Evolutionary conservation across 257 asterid species (phyloP), one percentile per base, ranked within the genome.

Genomic region (Salvia miltiorrhiza): DNA sequence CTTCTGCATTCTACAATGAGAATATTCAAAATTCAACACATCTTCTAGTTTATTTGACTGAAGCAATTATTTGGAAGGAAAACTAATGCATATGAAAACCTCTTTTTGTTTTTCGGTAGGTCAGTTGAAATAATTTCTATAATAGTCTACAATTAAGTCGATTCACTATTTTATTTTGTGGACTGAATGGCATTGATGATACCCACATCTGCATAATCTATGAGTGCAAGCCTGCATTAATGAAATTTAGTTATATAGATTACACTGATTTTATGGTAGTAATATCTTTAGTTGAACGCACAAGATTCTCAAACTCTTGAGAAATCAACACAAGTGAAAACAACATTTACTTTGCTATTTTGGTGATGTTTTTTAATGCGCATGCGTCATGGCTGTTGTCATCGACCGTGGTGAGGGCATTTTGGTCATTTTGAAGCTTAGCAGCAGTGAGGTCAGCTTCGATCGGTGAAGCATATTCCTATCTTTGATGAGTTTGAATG

Each of bases 111-210:
- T 28, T n/a, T n/a, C n/a, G n/a, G n/a, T n/a, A n/a, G 47, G 30
- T 14, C 1, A 12, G 8, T 56, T 43, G 14, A 58, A 57, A 26
- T 43, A 12, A 10, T 24, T 58, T 41, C 40, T 16, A 63, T 63
- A 63, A 63, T 33, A 24, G 32, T n/a, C 33, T 23, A 9, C 16
- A 57, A 12, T 33, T 44, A 35, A 48, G 50, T 57, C 14, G 40
- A 50, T 30, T 54, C 1, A 53, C 60, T 2, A 28, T 26, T 33
- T 43, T 33, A 23, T 44, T 43, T 21, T 3, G 4, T 9, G 55
- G 45, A 69, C 2, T 24, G 17, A 14, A 56, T 58, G 28, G 35
- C 58, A 67, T 74, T 73, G 50, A 73, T 73, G 68, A 56, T 37
- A 37, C 17, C 60, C 47, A 35, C 4, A 65, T 47, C 43, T 35